These are phyloP conservation scores for Corylus americana DNA, from an alignment of 306 rosid genomes.

Conservation along the genomic window DNA sequence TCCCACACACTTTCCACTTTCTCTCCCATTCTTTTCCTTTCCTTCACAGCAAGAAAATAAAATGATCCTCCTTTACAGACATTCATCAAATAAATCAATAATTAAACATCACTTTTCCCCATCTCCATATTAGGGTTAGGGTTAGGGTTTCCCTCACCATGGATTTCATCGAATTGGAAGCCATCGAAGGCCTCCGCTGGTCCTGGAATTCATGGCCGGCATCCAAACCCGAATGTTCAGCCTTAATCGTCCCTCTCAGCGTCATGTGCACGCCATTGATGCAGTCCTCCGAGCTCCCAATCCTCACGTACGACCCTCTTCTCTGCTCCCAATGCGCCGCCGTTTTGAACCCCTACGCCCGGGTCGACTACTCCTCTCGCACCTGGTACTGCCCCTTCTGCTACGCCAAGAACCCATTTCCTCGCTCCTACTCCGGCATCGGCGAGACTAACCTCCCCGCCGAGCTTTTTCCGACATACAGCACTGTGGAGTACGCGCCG, in stretches of 20 bases:
- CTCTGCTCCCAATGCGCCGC: constrained; percentile 63
- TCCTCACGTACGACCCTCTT: constrained; percentile 79
- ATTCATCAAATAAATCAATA: neutral
- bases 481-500: constrained; percentile 70
- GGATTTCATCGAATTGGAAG: constrained; percentile 87
- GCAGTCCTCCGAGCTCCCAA: constrained; percentile 64
- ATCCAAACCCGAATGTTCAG: constrained; percentile 43
- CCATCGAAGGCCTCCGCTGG: constrained; percentile 94
- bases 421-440: constrained; percentile 63
- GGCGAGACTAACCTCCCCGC: constrained; percentile 89
- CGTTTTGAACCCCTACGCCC: constrained; percentile 85
- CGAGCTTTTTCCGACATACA: constrained; percentile 88
- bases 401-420: constrained; percentile 58
- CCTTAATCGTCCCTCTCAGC: constrained; percentile 65
- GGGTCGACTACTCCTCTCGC: constrained; percentile 79
- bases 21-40: neutral
- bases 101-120: neutral
- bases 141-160: constrained; percentile 24
- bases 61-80: neutral
- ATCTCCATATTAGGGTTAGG: neutral
- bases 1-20: neutral
- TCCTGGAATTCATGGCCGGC: constrained; percentile 93
- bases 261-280: constrained; percentile 78
- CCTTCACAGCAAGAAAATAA: neutral
- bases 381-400: constrained; percentile 91